Conservation (phyloP, 352 stramenopile genomes). For the Phytophthora tentaculata region DNA sequence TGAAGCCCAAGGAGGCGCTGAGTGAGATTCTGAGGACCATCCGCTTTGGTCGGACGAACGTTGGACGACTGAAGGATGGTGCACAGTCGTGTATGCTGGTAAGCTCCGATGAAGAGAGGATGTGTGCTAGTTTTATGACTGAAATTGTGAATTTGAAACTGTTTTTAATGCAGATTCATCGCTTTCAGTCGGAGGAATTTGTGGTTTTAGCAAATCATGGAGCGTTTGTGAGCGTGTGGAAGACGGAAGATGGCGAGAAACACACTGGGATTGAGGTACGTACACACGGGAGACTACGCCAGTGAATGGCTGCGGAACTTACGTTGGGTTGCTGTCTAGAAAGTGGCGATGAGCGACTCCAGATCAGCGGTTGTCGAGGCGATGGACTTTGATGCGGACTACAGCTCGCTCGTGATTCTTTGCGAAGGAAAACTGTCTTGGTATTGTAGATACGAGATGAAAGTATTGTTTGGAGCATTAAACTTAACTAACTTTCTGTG, state of each 20-base stretch:
- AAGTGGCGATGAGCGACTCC: constrained; percentile 25
- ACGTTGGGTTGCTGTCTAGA: constrained; percentile 17
- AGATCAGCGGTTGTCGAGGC: constrained; percentile 13
- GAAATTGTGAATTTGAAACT: too few relatives aligned
- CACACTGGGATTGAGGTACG: constrained; percentile 23
- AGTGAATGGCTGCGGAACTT: constrained; percentile 1
- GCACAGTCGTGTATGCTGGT: constrained; percentile 33
- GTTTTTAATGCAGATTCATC: constrained; percentile 28
- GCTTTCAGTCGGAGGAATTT: constrained; percentile 8
- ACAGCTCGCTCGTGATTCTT: constrained; percentile 26
- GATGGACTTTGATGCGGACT: constrained; percentile 28
- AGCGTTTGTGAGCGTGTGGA: constrained; percentile 23
- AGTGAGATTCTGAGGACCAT: constrained; percentile 37
- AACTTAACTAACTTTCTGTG: too few relatives aligned
- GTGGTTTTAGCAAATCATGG: constrained; percentile 32
- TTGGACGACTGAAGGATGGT: constrained; percentile 19
- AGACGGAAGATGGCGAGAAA: not conserved
- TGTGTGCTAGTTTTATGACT: not conserved
- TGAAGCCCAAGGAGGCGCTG: constrained; percentile 20
- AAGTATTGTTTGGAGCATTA: too few relatives aligned
- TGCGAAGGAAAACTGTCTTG: constrained; percentile 39
- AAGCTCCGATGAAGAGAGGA: not conserved
- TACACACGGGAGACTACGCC: not conserved
- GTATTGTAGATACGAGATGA: constrained; percentile 16
- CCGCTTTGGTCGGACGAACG: constrained; percentile 22